phyloP scores from a whole-genome alignment of 2,329 filamentous ascomycete species.

The Colletotrichum viniferum region DNA sequence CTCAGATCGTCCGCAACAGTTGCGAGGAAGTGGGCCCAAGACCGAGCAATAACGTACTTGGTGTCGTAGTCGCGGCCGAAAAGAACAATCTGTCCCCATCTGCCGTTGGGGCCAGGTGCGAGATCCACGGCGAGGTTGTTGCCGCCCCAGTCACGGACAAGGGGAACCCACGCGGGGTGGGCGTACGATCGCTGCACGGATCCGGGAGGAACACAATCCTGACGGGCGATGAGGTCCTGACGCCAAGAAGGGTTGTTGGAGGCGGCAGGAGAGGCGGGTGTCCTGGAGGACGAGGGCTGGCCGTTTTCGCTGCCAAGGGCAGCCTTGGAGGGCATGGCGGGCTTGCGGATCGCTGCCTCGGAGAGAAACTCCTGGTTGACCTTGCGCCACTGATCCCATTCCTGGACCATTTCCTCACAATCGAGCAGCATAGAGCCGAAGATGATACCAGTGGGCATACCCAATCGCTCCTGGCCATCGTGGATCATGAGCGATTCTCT shows the following conservation, averaged over 20 bases:
- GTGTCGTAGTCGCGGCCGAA: slow-evolving; percentile 98
- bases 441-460: slow-evolving; percentile 87
- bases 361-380: slow-evolving; percentile 90
- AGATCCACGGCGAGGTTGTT: slow-evolving; percentile 96
- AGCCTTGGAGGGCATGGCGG: slow-evolving; percentile 72
- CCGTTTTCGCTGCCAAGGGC: slow-evolving; percentile 61
- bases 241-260: slow-evolving; percentile 74
- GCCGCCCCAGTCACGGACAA: slow-evolving; percentile 97
- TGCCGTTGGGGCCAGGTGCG: slow-evolving; percentile 85
- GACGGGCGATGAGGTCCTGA: slow-evolving; percentile 80
- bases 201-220: slow-evolving; percentile 86
- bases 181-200: slow-evolving; percentile 92
- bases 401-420: slow-evolving; percentile 96
- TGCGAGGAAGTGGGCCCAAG: slow-evolving; percentile 88
- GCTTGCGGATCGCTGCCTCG: slow-evolving; percentile 59
- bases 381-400: slow-evolving; percentile 95
- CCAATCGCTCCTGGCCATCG: slow-evolving; percentile 96
- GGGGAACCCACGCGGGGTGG: slow-evolving; percentile 92
- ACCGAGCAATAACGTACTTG: slow-evolving; percentile 94
- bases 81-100: slow-evolving; percentile 96
- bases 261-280: slow-evolving; percentile 50
- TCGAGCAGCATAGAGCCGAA: slow-evolving; percentile 96
- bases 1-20: slow-evolving; percentile 87
- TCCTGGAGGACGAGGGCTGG: slow-evolving; percentile 72
- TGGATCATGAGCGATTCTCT: slow-evolving; percentile 90